phyloP scores from a whole-genome alignment of 2,329 filamentous ascomycete genomes.

The Zymoseptoria passerinii region DNA sequence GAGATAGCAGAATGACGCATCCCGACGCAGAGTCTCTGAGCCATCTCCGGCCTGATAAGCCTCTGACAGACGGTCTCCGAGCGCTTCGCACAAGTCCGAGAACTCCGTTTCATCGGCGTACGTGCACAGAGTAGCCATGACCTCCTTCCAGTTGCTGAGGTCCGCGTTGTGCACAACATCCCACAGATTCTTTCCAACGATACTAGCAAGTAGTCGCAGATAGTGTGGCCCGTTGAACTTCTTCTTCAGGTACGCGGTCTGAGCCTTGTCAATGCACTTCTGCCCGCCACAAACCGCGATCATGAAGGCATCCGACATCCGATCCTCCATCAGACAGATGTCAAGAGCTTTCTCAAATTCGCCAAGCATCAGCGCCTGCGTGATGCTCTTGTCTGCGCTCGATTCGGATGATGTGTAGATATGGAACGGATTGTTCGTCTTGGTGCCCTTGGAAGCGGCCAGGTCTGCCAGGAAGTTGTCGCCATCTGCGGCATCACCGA shows the following conservation, averaged over 20 bases:
- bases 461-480: conserved; percentile 84
- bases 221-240: conserved; percentile 82
- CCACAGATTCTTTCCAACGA: conserved; percentile 95
- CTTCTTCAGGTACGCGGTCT: conserved; percentile 79
- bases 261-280: conserved; percentile 86
- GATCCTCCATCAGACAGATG: conserved; percentile 77
- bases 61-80: conserved; percentile 85
- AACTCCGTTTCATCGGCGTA: conserved; percentile 89
- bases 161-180: conserved; percentile 96
- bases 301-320: conserved; percentile 93
- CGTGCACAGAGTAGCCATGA: conserved; percentile 91
- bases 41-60: conserved; percentile 46
- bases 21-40: conserved; percentile 54
- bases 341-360: conserved; percentile 86
- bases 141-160: conserved; percentile 88
- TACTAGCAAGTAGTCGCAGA: conserved; percentile 77
- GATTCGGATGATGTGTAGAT: conserved; percentile 79
- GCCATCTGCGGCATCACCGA: conserved; percentile 61
- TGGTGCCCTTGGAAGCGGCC: conserved; percentile 79
- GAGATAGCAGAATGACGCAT: conserved; percentile 93
- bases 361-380: conserved; percentile 77
- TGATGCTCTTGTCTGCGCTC: conserved; percentile 75
- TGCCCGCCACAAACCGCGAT: conserved; percentile 95
- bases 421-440: conserved; percentile 89
- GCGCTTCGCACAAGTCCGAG: conserved; percentile 84